Conservation (phyloP, 208 protist genomes). For the Acanthamoeba sp. region DNA sequence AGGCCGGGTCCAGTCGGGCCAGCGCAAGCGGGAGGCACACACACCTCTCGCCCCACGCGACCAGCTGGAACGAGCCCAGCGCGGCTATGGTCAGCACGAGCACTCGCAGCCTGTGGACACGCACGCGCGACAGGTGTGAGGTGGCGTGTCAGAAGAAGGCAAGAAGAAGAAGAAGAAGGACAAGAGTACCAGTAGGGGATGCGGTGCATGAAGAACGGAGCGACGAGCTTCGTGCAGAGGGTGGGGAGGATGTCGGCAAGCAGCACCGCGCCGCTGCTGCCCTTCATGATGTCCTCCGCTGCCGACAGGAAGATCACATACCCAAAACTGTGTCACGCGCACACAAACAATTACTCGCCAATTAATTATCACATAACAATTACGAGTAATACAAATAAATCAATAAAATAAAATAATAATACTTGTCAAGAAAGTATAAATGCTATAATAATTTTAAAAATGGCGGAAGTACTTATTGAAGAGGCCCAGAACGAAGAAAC, state of each 20-base stretch:
- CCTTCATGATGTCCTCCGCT: slow-evolving; percentile 73
- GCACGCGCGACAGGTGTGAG: no score
- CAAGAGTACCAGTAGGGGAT: slow-evolving; percentile 59
- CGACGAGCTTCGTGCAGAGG: slow-evolving; percentile 67
- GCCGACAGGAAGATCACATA: slow-evolving; percentile 69
- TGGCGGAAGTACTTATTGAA: slow-evolving; percentile 75
- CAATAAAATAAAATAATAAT: neutral
- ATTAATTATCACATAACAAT: neutral
- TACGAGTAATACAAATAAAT: neutral
- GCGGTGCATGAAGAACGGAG: slow-evolving; percentile 79
- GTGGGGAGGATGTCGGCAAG: slow-evolving; percentile 78
- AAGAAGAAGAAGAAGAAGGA: neutral
- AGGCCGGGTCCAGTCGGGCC: neutral
- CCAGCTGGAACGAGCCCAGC: slow-evolving; percentile 1
- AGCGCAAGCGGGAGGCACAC: neutral
- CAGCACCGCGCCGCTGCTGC: slow-evolving; percentile 53
- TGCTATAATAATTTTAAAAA: neutral
- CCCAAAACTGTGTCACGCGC: slow-evolving; percentile 13
- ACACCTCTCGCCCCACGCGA: slow-evolving; percentile 11
- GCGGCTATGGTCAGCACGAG: neutral
- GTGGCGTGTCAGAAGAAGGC: no score
- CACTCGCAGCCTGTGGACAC: neutral
- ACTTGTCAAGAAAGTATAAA: neutral
- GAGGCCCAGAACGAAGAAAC: slow-evolving; percentile 76
- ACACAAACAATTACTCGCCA: neutral